Evolutionary conservation across 2,329 filamentous ascomycete species (phyloP), one percentile per base, ranked within the genome.

Genomic region (Fusarium setosum): DNA sequence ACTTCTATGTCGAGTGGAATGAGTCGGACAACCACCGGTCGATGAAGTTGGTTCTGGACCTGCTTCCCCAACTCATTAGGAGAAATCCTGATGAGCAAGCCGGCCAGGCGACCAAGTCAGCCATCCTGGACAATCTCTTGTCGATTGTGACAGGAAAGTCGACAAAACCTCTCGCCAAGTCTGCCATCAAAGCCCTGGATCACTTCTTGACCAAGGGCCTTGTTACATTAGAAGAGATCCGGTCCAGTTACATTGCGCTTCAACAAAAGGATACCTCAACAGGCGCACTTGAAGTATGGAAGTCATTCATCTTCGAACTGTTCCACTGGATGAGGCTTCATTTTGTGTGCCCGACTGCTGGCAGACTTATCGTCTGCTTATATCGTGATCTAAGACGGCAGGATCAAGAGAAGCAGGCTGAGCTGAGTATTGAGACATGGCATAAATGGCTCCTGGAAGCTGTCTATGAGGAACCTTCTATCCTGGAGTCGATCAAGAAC

Each of bases 1-100:
- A 84, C 53, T 90, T 88, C 70, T 91, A 88, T 71, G 79, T 90
- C 49, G 87, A 90, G 69, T 90, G 88, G 87, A 89, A 88, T 68
- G 88, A 90, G 69, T 86, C 86, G 56, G 88, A 90, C 70, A 85
- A 88, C 60, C 86, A 89, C 68, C 81, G 88, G 11, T 88, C 88
- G 32, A 86, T 90, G 84, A 85, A 84, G 63, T 81, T 89, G 58
- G 83, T 89, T 5, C 79, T 90, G 29, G 88, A 90, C 65, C 77
- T 88, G 18, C 76, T 90, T 20, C 80, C 82, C 6, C 80, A 81
- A 53, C 80, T 87, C 17, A 78, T 88, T 35, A 73, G 74, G 45
- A 81, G 78, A 54, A 88, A 89, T 60, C 83, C 86, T 1, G 74
- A 80, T 24, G 68, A 74, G 4, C 62, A 75, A n/a, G 74, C 73